Evolutionary conservation across 2,329 filamentous ascomycete genomes (phyloP), one percentile per base, ranked within the genome.

Genomic region (Cadophora malorum): DNA sequence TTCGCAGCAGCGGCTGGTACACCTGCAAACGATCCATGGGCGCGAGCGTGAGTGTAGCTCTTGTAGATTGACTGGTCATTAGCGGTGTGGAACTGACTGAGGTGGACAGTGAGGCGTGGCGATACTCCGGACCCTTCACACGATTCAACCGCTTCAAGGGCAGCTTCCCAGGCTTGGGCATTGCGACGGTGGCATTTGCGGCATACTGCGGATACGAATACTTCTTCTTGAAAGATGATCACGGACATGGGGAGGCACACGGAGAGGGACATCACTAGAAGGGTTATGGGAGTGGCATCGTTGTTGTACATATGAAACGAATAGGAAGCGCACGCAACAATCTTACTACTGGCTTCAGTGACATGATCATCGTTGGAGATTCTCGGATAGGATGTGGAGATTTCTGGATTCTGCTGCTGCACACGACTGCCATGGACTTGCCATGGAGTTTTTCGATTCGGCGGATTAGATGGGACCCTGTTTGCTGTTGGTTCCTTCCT

Each of bases 51-150:
- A 80, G 87, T 87, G 61, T 14, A 19, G 16, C 6, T 52, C 33
- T 53, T 41, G 3, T 19, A 45, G n/a, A 53, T 41, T n/a, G 19
- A 23, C 41, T 49, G 25, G 52, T 65, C 25, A 49, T 31, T 55
- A 23, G 16, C 25, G n/a, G 23, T 4, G 16, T 16, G 23, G 52
- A 59, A 59, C 68, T 74, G 56, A 71, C 65, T 68, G 47, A n/a
- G 72, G 79, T 97, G 96, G 84, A 72, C 79, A 99, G 96, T 78
- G 96, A 99, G 84, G 87, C 92, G 78, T 99, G 96, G 96, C 88
- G 96, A 81, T 97, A 97, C 85, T 90, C 87, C 45, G 96, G 95
- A 71, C 90, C 88, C 65, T 98, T 97, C 85, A 91, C 90, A 73
- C 88, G 95, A 76, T 91, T 85, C 83, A 97, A 97, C 83, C 91